These are phyloP conservation scores for Solanum tarapatanum DNA, from an alignment of 257 asterid species.

Conservation along the genomic window DNA sequence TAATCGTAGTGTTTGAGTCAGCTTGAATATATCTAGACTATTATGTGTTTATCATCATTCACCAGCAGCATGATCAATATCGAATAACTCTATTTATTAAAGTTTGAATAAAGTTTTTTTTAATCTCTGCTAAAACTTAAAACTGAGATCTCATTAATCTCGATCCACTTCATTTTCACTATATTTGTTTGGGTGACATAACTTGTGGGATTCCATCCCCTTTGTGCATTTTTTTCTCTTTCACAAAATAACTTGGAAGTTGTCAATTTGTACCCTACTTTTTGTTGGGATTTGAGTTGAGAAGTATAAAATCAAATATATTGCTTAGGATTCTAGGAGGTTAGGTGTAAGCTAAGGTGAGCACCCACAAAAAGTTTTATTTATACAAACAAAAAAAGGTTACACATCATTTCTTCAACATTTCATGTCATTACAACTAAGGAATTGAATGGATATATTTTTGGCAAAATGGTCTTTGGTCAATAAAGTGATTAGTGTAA, in stretches of 20 bases:
- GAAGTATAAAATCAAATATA: not conserved
- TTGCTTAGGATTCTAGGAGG: not conserved
- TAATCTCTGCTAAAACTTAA: not conserved
- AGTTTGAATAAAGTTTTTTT: not conserved
- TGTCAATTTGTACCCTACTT: not conserved
- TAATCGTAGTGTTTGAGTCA: too few relatives aligned
- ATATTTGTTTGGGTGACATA: not conserved
- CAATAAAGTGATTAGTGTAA: not conserved
- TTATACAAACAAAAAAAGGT: not conserved
- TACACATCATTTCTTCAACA: not conserved
- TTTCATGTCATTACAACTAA: not conserved
- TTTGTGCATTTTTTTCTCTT: not conserved
- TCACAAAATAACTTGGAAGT: not conserved
- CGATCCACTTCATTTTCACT: not conserved
- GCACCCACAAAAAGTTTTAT: not conserved
- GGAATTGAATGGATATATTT: not conserved
- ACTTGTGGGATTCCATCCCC: not conserved
- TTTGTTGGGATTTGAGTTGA: not conserved
- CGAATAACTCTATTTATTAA: not conserved
- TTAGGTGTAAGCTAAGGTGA: not conserved
- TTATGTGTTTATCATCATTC: not conserved
- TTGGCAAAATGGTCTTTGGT: not conserved
- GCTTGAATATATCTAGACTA: not conserved
- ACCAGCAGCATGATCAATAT: fast-evolving
- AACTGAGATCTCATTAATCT: not conserved